Base-by-base conservation (phyloP, 495 filamentous ascomycete species). In the Aspergillus affinis region DNA sequence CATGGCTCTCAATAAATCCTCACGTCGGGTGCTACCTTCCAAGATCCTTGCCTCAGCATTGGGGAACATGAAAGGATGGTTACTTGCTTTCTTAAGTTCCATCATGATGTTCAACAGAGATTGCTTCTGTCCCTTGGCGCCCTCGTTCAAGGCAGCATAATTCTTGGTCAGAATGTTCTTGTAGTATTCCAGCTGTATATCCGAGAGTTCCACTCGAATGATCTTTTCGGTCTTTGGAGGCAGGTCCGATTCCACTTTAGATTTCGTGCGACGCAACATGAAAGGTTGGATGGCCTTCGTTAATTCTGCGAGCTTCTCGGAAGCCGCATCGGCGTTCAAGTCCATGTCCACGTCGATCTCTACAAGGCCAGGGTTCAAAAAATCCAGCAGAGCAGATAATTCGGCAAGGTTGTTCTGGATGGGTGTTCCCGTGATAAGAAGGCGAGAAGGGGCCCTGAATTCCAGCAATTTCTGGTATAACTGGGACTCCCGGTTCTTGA, bases 81-180 rank as follows among this genome's bases (percentile, higher is more conserved):
- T 98, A 81, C 92, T 96, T 63, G 92, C 91, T 73, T 99, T 99
- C 79, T 98, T 98, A 65, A 99, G 72, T 70, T 99, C 95, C 93
- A 99, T 99, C 83, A 97, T 96, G 69, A 99, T 96, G 74, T 99
- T 99, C 56, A 98, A 75, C n/a, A 98, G 75, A 1, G 92, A 96
- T 62, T 94, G 92, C 71, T 96, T 97, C 68, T 90, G 88, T 8
- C 92, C 94, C 53, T 84, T 91, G 26, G 86, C 85, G 20, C 92
- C 93, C 64, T 93, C 86, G 66, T 95, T 97, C 51, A 99, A 82
- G 8, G 93, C 94, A 27, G 92, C 89, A 66, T 98, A 99, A 64
- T 99, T 99, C 53, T 92, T 85, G 0, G 95, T 97, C 10, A 99
- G 83, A 61, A 99, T 98, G 68, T 98, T 97, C 68, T 97, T 97